Base-by-base conservation (phyloP, 805 yeast genomes). In the Candida xyloterini region DNA sequence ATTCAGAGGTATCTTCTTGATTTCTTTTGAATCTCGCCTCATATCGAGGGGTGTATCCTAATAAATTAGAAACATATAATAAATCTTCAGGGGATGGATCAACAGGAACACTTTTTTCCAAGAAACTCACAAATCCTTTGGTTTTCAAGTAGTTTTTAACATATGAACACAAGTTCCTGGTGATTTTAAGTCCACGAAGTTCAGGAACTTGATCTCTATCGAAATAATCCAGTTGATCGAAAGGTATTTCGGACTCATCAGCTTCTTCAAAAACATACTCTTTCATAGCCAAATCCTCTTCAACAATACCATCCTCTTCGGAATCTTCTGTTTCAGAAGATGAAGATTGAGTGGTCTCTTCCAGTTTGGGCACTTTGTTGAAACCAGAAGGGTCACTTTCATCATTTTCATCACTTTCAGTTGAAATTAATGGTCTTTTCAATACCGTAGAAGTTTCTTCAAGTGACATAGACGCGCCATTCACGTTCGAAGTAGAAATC, bases 81-180 rank as follows among this genome's bases (percentile, higher is more conserved):
- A 85, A 67, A 49, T 82, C 82, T 11, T 75, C 70, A 4, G 78
- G 69, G 15, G 74, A 68, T 16, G 87, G 80, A 4, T 74, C 73
- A 2, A 72, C 70, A 2, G 90, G 85, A 14, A 86, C 58, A 46
- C 76, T 83, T 33, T 68, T 67, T 21, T 44, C 48, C 27, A 59
- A 42, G 13, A 48, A 33, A 40, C 77, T 77, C 30, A 87, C 57
- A 51, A 88, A 88, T 0, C 96, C 96, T 43, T 74, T 59, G 3
- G 63, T 56, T 52, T 82, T 83, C 38, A 89, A 61, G 51, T 53
- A 78, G 34, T 68, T 66, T 42, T 81, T 67, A 1, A 79, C 76
- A 33, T 64, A 67, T 7, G 68, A 55, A 10, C 74, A 64, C 22
- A 66, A 66, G 21, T 69, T 72, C 31, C 68, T 70, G 2, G 75